phyloP scores from a whole-genome alignment of 495 filamentous ascomycete species.

The Halenospora varia region DNA sequence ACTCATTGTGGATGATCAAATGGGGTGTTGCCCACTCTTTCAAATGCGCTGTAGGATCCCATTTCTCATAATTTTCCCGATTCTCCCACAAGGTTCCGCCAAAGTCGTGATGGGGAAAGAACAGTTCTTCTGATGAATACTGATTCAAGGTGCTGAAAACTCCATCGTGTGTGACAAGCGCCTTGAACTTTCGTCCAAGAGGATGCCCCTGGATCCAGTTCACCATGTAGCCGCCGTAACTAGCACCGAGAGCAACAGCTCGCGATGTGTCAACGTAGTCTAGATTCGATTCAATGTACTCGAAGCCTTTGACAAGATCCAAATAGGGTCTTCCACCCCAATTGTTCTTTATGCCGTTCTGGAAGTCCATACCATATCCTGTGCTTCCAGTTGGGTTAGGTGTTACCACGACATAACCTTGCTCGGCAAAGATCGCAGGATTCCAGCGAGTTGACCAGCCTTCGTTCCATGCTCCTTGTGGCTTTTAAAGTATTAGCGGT shows the following conservation, averaged over 20 bases:
- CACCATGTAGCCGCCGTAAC: constrained; percentile 87
- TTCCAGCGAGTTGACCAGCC: constrained; percentile 90
- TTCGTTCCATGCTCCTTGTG: constrained; percentile 81
- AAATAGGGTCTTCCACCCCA: constrained; percentile 82
- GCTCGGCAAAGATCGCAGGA: constrained; percentile 84
- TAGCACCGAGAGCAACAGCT: constrained; percentile 80
- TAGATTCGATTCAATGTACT: constrained; percentile 68
- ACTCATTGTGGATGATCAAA: constrained; percentile 80
- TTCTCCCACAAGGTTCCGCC: constrained; percentile 74
- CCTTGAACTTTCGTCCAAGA: constrained; percentile 79
- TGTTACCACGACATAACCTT: constrained; percentile 83
- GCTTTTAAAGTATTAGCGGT: constrained; percentile 30
- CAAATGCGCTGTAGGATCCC: constrained; percentile 71
- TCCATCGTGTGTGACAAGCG: constrained; percentile 88
- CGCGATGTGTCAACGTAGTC: constrained; percentile 69
- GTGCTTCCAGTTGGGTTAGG: constrained; percentile 88
- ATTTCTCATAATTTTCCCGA: constrained; percentile 67
- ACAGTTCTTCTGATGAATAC: constrained; percentile 79
- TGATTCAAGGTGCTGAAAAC: constrained; percentile 76
- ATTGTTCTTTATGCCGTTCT: constrained; percentile 67
- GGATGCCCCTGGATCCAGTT: constrained; percentile 73
- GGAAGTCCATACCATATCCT: constrained; percentile 76
- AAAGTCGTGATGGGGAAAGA: constrained; percentile 84
- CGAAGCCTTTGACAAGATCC: constrained; percentile 76
- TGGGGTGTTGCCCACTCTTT: constrained; percentile 72